Conservation (phyloP, 345 rosid genomes). For the Acer campestre region DNA sequence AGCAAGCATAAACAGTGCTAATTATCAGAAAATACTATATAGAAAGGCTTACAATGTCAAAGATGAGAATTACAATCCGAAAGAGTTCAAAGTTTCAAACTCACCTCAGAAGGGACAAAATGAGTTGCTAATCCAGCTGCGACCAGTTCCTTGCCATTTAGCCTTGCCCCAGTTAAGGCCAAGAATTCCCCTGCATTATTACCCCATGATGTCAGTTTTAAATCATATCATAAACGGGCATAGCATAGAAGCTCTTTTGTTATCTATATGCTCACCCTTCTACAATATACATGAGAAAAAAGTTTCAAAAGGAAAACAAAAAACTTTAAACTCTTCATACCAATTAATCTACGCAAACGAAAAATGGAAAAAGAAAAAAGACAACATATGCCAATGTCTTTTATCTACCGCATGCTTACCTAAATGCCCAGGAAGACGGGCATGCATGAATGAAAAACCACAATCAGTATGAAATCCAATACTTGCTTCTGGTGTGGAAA, state of each 20-base stretch:
- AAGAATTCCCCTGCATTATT: conserved; percentile 74
- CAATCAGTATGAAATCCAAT: conserved; percentile 96
- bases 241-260: neutral
- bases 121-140: conserved; percentile 82
- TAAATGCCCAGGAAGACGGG: conserved; percentile 80
- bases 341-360: too few relatives aligned
- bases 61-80: conserved; percentile 4
- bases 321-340: neutral
- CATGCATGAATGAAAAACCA: conserved; percentile 80
- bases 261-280: neutral
- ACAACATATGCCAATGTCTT: neutral
- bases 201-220: conserved; percentile 1
- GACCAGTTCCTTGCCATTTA: conserved; percentile 82
- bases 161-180: conserved; percentile 86
- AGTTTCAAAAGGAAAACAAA: neutral
- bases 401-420: conserved; percentile 50
- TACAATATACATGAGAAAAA: neutral
- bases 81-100: conserved; percentile 28
- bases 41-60: neutral
- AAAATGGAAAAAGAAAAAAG: conserved; percentile 3
- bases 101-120: conserved; percentile 82
- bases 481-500: conserved; percentile 93
- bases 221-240: neutral
- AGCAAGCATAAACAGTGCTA: neutral
- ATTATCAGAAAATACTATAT: neutral